Percentiles rank a stretch among this genome's conserved stretches.
phyloP scores from a whole-genome alignment of 768 basidiomycete species.

The Suillus plorans region DNA sequence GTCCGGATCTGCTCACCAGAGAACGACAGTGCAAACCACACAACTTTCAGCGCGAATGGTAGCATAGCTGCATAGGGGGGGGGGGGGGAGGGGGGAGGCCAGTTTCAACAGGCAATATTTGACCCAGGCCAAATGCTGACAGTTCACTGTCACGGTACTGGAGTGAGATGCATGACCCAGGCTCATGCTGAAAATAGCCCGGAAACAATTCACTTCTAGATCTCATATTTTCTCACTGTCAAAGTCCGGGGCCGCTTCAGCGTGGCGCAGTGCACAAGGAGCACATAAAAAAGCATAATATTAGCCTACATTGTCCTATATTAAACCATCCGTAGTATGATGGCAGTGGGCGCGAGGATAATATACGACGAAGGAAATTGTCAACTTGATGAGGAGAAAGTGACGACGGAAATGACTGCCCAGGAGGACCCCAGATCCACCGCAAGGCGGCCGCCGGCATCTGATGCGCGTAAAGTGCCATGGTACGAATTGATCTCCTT shows the following conservation, averaged over 20 bases:
- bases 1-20: conserved; percentile 37
- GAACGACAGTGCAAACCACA: conserved; percentile 59
- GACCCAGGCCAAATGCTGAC: not conserved
- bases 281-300: not conserved
- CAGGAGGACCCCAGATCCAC: not conserved
- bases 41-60: conserved; percentile 52
- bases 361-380: not conserved
- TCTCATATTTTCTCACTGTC: conserved; percentile 1
- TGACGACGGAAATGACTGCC: not conserved
- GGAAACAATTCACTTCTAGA: not conserved
- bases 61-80: too few species aligned
- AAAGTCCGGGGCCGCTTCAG: not conserved
- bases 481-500: not conserved
- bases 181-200: not conserved
- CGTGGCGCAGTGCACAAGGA: not conserved
- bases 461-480: not conserved
- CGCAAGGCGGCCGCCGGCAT: not conserved
- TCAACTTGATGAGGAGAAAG: not conserved
- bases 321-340: not conserved
- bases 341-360: not conserved
- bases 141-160: not conserved
- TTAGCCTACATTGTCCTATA: not conserved
- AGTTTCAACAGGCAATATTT: not conserved
- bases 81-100: too few species aligned
- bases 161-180: not conserved